phyloP scores from a whole-genome alignment of 2,329 filamentous ascomycete species.

The Pseudogymnoascus sp. region DNA sequence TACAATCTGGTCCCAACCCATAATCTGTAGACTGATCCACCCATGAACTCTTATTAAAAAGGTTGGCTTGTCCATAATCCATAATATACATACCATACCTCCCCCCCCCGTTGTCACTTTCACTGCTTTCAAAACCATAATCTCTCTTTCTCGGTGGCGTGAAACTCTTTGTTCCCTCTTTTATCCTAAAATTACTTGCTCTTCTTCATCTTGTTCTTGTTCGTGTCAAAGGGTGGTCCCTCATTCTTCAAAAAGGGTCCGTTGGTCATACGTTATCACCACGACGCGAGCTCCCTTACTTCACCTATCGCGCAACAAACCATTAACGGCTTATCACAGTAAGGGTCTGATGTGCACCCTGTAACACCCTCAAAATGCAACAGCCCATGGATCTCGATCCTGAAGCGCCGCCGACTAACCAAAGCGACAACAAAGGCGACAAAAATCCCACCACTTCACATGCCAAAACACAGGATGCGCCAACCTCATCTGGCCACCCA shows the following conservation, averaged over 20 bases:
- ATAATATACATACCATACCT: background rate
- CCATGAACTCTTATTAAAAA: conserved; percentile 2
- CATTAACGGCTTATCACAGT: background rate
- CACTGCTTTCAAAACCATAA: background rate
- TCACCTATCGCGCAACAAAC: background rate
- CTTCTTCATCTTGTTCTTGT: background rate
- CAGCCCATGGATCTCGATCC: background rate
- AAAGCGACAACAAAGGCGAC: background rate
- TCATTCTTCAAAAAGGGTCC: background rate
- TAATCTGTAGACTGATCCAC: background rate
- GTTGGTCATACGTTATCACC: background rate
- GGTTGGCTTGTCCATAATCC: background rate
- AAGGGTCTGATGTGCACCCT: background rate
- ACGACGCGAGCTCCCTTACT: background rate
- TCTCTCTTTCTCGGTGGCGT: background rate
- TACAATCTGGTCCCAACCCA: background rate
- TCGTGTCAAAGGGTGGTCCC: background rate
- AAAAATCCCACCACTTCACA: background rate
- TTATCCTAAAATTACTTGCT: background rate
- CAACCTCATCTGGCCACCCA: background rate
- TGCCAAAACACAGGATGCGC: background rate
- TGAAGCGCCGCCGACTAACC: background rate
- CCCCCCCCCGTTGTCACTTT: background rate
- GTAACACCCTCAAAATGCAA: background rate
- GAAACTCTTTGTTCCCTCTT: background rate